Base-by-base conservation (phyloP, 2,329 filamentous ascomycete genomes). In the Sporothrix globosa region DNA sequence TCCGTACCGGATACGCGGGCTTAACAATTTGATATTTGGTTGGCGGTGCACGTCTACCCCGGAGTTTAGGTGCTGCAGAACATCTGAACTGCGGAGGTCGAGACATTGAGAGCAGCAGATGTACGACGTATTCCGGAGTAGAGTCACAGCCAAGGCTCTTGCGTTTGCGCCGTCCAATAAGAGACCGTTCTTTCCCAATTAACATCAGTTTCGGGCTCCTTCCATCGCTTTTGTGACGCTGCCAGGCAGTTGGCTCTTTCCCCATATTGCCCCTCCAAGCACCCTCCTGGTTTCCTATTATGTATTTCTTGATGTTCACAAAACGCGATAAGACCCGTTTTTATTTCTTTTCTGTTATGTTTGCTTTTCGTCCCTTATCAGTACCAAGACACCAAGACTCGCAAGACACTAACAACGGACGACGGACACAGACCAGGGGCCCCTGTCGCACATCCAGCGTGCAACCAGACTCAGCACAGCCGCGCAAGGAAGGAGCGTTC, bases 291-390 rank as follows among this genome's bases (percentile, higher is more conserved):
- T 76, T 78, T 79, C 74, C 75, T 74, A 80, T 79, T 80, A 79
- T 77, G 77, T 77, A 78, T 78, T 79, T 78, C 73, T 71, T 76
- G 74, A 73, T 77, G 75, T 76, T 78, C 79, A 78, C 74, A 65
- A 68, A 70, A 60, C 67, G 72, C 74, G 78, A 80, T 80, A 79
- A 79, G 77, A 72, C 75, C 74, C 72, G 58, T 21, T 65, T 60
- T 72, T 69, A 60, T 70, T 60, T 21, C 63, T 66, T 72, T 70
- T 69, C 58, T 73, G 54, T 71, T 68, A 73, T 70, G 70, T 70
- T 63, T 68, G 41, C 54, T 27, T 48, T 68, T 56, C 39, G 30
- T 70, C 66, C 9, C 73, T 75, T 74, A 75, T 74, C 73, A 72
- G 71, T 71, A 61, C 68, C 65, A 70, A 65, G 68, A 58, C 68